phyloP scores from a whole-genome alignment of 805 yeast genomes.

The Candida corydali region DNA sequence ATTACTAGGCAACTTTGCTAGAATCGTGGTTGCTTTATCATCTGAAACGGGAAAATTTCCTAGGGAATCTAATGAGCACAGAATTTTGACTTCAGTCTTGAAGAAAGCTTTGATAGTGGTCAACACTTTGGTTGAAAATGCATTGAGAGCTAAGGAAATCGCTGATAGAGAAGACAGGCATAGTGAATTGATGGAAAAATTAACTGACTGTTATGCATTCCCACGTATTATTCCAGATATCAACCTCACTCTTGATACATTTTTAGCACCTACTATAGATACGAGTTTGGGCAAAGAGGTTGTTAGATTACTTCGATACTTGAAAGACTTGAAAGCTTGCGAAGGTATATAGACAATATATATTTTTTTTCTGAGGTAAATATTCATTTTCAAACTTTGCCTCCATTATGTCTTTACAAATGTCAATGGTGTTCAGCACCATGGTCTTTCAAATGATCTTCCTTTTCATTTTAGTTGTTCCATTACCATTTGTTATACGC shows the following conservation, averaged over 20 bases:
- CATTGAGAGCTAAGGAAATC: conserved; percentile 13
- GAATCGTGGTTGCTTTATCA: conserved; percentile 29
- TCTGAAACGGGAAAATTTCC: conserved; percentile 35
- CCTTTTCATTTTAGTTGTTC: conserved; percentile 47
- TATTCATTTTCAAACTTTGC: no score
- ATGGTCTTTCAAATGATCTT: conserved; percentile 50
- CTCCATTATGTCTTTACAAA: conserved; percentile 39
- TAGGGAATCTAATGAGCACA: conserved; percentile 27
- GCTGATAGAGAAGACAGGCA: conserved; percentile 3
- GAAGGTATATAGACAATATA: neutral
- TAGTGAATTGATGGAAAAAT: conserved; percentile 8
- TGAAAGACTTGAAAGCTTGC: conserved; percentile 13
- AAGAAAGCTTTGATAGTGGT: conserved; percentile 31
- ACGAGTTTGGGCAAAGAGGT: conserved; percentile 34
- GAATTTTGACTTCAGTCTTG: conserved; percentile 29
- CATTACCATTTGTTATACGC: conserved; percentile 50
- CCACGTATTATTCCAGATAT: conserved; percentile 31
- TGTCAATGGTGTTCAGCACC: conserved; percentile 43
- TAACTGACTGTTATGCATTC: conserved; percentile 12
- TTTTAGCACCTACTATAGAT: conserved; percentile 32
- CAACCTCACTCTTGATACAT: conserved; percentile 30
- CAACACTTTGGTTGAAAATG: conserved; percentile 32
- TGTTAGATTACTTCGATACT: conserved; percentile 26
- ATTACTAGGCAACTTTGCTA: conserved; percentile 27
- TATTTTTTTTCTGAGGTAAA: no score